Evolutionary conservation across 306 rosid genomes (phyloP).

Genomic region (Nissolia schottii): DNA sequence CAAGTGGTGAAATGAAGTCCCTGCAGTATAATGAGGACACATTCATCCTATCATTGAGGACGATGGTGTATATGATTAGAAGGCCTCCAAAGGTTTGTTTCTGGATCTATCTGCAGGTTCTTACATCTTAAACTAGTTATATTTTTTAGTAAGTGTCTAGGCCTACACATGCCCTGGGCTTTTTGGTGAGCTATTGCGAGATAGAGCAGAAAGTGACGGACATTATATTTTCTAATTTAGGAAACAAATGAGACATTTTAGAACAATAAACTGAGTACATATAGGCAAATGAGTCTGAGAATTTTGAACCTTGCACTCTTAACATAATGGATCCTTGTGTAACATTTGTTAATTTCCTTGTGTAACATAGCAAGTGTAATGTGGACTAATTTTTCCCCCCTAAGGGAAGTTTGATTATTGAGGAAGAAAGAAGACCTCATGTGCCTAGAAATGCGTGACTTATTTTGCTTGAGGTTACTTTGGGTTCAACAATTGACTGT

Average conservation of each 20-base stretch:
- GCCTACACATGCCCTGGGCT: background rate
- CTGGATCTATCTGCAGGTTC: background rate
- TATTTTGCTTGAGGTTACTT: background rate
- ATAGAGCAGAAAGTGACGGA: background rate
- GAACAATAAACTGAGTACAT: background rate
- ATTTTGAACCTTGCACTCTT: no score
- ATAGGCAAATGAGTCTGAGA: background rate
- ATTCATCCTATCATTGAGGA: slow-evolving; percentile 65
- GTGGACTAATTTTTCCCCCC: no score
- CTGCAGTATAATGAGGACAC: slow-evolving; percentile 58
- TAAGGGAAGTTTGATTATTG: no score
- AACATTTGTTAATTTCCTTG: no score
- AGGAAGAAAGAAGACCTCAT: no score
- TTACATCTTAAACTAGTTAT: no score
- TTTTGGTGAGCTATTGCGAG: no score
- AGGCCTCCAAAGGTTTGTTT: slow-evolving; percentile 76
- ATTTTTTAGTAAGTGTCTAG: slow-evolving; percentile 9
- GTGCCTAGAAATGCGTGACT: no score
- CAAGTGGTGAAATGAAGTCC: slow-evolving; percentile 49
- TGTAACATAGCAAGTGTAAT: no score
- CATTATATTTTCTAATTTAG: background rate
- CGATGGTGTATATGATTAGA: slow-evolving; percentile 70
- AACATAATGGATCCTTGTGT: no score
- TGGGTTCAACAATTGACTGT: background rate
- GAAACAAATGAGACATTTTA: background rate